Evolutionary conservation across 495 filamentous ascomycete genomes (phyloP), one percentile per base, ranked within the genome.

Genomic region (Barbatosphaeria neglecta): DNA sequence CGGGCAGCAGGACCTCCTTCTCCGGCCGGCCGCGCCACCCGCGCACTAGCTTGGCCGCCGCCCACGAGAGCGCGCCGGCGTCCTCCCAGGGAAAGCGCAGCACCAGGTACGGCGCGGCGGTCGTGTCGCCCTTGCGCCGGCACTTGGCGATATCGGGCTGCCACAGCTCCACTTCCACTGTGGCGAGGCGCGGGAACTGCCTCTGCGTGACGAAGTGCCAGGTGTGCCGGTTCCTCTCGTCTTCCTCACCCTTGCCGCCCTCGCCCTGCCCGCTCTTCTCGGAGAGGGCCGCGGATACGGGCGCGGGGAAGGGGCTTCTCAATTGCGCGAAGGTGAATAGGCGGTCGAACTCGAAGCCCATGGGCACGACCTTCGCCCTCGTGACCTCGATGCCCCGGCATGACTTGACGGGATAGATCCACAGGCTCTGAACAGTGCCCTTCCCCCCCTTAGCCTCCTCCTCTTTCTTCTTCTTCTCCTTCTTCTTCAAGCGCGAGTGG

Each of bases 391-490:
- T 79, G 13, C 83, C 86, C 50, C 73, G 70, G 59, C 90, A 95
- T 47, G 83, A 87, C 67, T 96, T 96, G 53, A 95, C 67, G 0
- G 90, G 90, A 60, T 90, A 94, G 35, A 87, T 81, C 68, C 83
- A 89, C 33, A 95, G 73, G 41, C 84, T 85, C 61, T 88, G 87
- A 52, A 96, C 69, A 38, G 37, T 62, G 1, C 52, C 53, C n/a
- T 50, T 45, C 24, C 39, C 28, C 7, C 18, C 59, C 72, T 74
- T 74, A 53, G 57, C 28, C 54, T 52, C 37, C 47, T 50, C 43
- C 67, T 55, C 19, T 54, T 62, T n/a, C n/a, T 73, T 74, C 75
- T 54, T 59, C 28, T 55, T 52, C 37, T 49, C 50, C 43, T 68
- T 55, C 19, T 54, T 62, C 22, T 63, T 63, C 41, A 75, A 48